Conservation (phyloP, 345 rosid genomes). For the Pugionium dolabratum region DNA sequence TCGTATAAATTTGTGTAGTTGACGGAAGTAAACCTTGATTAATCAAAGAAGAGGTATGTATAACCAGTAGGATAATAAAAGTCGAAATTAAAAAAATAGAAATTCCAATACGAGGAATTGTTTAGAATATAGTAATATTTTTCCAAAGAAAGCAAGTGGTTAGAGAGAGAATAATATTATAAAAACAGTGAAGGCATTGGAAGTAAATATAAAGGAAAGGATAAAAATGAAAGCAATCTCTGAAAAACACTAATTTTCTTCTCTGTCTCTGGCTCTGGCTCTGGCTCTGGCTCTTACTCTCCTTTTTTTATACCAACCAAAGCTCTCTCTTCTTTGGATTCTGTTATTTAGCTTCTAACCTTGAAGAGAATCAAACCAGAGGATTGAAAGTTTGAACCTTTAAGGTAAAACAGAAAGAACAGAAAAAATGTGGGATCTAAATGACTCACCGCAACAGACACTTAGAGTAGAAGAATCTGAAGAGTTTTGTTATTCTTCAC, state of each 20-base stretch:
- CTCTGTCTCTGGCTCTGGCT: slow-evolving; percentile 14
- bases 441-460: slow-evolving; percentile 43
- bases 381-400: slow-evolving; percentile 29
- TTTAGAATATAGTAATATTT: slow-evolving; percentile 42
- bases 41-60: slow-evolving; percentile 32
- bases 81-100: slow-evolving; percentile 21
- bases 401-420: slow-evolving; percentile 35
- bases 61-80: slow-evolving; percentile 32
- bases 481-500: slow-evolving; percentile 73
- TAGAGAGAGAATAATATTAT: slow-evolving; percentile 43
- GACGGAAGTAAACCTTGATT: background rate
- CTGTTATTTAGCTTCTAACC: slow-evolving; percentile 43
- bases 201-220: slow-evolving; percentile 39
- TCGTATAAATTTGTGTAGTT: no score
- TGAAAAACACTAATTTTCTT: slow-evolving; percentile 4
- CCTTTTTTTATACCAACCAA: slow-evolving; percentile 31
- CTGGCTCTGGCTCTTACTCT: background rate
- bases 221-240: slow-evolving; percentile 48
- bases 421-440: slow-evolving; percentile 43
- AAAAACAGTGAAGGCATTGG: slow-evolving; percentile 15
- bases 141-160: slow-evolving; percentile 51
- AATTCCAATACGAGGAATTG: slow-evolving; percentile 35
- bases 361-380: slow-evolving; percentile 45
- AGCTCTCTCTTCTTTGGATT: slow-evolving; percentile 28
- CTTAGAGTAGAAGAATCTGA: slow-evolving; percentile 50